Evolutionary conservation across 495 filamentous ascomycete genomes (phyloP).

Genomic region (Penicillium salamii): DNA sequence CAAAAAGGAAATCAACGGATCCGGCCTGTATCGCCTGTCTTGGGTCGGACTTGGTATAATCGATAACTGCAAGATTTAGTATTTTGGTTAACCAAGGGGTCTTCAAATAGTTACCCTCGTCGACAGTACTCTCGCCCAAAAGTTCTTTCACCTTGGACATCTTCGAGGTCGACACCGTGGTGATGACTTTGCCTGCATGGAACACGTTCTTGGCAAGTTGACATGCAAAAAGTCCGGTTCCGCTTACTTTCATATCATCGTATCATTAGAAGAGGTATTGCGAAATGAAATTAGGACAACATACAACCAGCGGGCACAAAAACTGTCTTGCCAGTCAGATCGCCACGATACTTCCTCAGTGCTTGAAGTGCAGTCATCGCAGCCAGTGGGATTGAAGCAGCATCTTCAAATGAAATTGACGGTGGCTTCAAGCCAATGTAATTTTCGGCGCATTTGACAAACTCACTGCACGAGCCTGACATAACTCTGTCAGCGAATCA

Average conservation of each 20-base stretch:
- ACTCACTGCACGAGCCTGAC: conserved; percentile 32
- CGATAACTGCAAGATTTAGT: conserved; percentile 34
- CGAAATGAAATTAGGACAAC: neutral
- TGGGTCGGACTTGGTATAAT: conserved; percentile 46
- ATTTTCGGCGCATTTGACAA: conserved; percentile 30
- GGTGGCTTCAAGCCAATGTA: conserved; percentile 36
- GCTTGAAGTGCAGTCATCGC: conserved; percentile 42
- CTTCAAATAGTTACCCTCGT: conserved; percentile 24
- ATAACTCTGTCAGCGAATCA: neutral
- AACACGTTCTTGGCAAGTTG: conserved; percentile 53
- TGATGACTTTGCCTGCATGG: conserved; percentile 44
- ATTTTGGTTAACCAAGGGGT: conserved; percentile 15
- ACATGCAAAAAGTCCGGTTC: conserved; percentile 43
- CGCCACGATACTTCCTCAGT: conserved; percentile 34
- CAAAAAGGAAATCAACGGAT: conserved; percentile 52
- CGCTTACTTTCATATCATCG: conserved; percentile 42
- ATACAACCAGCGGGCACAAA: conserved; percentile 46
- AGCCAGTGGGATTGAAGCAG: conserved; percentile 35
- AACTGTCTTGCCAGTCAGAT: conserved; percentile 49
- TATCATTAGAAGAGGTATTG: neutral
- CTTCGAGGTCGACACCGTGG: conserved; percentile 52
- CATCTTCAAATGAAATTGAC: conserved; percentile 33
- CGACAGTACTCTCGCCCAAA: conserved; percentile 30
- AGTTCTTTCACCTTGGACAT: conserved; percentile 36
- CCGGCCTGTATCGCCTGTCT: conserved; percentile 35